Conservation (phyloP, 1,284 basidiomycete species). For the Rhodofomes roseus region DNA sequence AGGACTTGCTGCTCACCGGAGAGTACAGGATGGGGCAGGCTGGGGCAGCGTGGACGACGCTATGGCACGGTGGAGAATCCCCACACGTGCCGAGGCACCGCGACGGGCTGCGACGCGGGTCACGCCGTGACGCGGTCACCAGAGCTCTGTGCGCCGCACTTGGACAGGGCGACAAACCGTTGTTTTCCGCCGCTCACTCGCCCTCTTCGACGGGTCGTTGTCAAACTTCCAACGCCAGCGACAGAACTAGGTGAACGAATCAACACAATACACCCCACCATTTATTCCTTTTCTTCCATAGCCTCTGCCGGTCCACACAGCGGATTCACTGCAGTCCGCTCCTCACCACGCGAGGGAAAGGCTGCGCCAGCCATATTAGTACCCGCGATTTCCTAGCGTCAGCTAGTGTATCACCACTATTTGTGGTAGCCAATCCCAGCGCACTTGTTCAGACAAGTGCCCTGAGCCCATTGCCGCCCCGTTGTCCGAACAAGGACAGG, state of each 20-base stretch:
- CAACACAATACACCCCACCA: too few relatives aligned
- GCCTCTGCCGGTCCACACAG: too few relatives aligned
- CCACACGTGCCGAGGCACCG: constrained; percentile 3
- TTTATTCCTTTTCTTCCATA: too few relatives aligned
- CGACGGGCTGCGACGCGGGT: neutral
- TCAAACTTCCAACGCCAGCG: too few relatives aligned
- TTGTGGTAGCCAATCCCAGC: neutral
- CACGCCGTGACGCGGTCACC: neutral
- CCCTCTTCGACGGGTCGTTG: too few relatives aligned
- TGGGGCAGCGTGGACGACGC: neutral
- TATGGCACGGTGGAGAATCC: constrained; percentile 2
- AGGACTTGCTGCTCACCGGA: neutral
- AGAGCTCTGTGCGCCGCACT: too few relatives aligned
- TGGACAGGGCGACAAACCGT: too few relatives aligned
- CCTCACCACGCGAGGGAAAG: neutral
- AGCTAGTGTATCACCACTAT: neutral
- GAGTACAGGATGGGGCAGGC: neutral
- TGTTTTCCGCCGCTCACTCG: too few relatives aligned
- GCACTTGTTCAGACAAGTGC: neutral
- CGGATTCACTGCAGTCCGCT: too few relatives aligned
- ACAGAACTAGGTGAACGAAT: too few relatives aligned
- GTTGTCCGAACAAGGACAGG: neutral
- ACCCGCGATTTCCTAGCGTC: neutral
- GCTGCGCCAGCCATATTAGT: neutral
- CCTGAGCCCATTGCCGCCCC: neutral